Conservation (phyloP, 140 eudicot genomes). For the Bidens hawaiensis region DNA sequence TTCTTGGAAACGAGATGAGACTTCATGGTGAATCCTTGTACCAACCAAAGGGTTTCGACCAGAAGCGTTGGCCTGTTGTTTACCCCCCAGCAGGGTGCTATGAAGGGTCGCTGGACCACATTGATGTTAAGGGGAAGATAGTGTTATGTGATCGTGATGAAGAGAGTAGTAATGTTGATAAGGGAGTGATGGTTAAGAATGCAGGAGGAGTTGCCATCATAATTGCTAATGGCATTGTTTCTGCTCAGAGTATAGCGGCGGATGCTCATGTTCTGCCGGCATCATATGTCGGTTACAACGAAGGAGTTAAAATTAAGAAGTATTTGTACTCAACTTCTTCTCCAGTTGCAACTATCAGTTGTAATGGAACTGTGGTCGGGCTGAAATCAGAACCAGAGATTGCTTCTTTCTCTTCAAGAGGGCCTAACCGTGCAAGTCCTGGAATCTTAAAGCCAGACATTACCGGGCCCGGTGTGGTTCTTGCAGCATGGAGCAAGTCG, state of each 20-base stretch:
- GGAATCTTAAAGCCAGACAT: no score
- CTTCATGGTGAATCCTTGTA: no score
- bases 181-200: no score
- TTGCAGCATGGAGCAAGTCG: no score
- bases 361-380: conserved; percentile 9
- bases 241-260: neutral
- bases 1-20: no score
- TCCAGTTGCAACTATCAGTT: conserved; percentile 1
- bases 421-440: no score
- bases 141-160: no score
- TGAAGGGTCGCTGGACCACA: no score
- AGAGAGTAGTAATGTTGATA: no score
- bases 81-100: conserved; percentile 20
- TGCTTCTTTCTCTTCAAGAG: no score
- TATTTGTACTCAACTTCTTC: conserved; percentile 9
- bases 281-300: neutral
- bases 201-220: conserved; percentile 25
- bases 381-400: neutral
- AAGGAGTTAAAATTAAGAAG: neutral
- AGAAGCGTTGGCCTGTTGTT: conserved; percentile 16
- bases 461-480: no score
- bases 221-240: neutral
- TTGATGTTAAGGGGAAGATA: no score
- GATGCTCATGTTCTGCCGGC: conserved; percentile 1
- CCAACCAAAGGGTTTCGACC: neutral